phyloP scores from a whole-genome alignment of 495 filamentous ascomycete genomes.

The Bryoglossum gracile region DNA sequence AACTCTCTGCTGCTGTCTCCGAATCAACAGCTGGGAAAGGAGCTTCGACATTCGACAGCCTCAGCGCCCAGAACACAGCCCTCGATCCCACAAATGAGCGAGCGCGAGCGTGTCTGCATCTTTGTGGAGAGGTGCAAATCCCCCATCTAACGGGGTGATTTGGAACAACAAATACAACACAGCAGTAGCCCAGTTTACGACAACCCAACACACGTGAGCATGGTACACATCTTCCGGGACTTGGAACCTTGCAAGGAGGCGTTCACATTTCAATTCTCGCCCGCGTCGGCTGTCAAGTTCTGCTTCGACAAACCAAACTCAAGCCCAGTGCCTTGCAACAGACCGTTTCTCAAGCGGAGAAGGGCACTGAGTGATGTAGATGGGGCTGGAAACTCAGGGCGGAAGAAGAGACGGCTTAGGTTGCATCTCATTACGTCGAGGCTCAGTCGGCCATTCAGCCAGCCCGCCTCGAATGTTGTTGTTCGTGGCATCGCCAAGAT shows the following conservation, averaged over 20 bases:
- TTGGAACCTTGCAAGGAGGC: conserved; percentile 4
- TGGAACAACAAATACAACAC: background rate
- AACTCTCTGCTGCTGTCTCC: background rate
- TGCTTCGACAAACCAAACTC: conserved; percentile 18
- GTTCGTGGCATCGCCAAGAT: conserved; percentile 53
- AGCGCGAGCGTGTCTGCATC: conserved; percentile 21
- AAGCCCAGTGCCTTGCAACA: conserved; percentile 4
- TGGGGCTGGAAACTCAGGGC: conserved; percentile 41
- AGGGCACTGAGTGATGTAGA: conserved; percentile 56
- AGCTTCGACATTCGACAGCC: too few species aligned
- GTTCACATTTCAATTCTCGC: conserved; percentile 21
- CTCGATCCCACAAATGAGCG: conserved; percentile 17
- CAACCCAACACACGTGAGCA: conserved; percentile 22
- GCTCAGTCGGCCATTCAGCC: conserved; percentile 59
- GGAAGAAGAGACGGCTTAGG: conserved; percentile 58
- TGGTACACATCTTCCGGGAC: conserved; percentile 23
- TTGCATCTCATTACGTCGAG: conserved; percentile 59
- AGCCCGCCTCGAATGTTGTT: conserved; percentile 60
- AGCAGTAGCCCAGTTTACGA: background rate
- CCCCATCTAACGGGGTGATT: conserved; percentile 18
- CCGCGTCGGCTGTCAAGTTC: conserved; percentile 17
- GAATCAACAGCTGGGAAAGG: background rate
- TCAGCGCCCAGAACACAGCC: background rate
- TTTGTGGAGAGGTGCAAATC: conserved; percentile 27
- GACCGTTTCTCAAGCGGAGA: conserved; percentile 45